phyloP scores from a whole-genome alignment of 768 basidiomycete genomes.

The Pholiota microspora region DNA sequence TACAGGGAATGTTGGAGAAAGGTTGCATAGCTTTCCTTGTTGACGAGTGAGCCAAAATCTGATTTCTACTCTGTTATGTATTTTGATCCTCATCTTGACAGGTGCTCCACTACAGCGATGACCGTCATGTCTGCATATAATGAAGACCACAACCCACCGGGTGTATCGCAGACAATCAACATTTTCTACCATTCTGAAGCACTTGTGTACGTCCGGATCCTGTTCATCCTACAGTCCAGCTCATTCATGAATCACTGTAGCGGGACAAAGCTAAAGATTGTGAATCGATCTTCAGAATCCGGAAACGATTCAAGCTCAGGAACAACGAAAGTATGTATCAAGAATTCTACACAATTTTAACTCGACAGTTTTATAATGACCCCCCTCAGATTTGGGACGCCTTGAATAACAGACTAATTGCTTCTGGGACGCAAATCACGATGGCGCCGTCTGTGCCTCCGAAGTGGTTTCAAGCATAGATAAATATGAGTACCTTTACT shows the following conservation, averaged over 20 bases:
- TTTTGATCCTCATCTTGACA: slow-evolving; percentile 14
- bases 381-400: slow-evolving; percentile 39
- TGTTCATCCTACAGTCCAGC: background rate
- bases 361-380: background rate
- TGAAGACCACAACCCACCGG: slow-evolving; percentile 25
- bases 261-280: slow-evolving; percentile 40
- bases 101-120: slow-evolving; percentile 41
- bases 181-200: slow-evolving; percentile 43
- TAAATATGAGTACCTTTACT: no score
- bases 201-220: slow-evolving; percentile 27
- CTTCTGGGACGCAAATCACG: slow-evolving; percentile 39
- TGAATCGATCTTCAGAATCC: slow-evolving; percentile 34
- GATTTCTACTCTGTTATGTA: background rate
- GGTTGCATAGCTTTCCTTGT: slow-evolving; percentile 43
- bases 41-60: slow-evolving; percentile 38
- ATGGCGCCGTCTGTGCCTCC: slow-evolving; percentile 30
- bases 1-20: slow-evolving; percentile 33
- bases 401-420: slow-evolving; percentile 35
- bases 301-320: slow-evolving; percentile 28
- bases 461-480: slow-evolving; percentile 6
- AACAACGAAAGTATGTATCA: slow-evolving; percentile 38
- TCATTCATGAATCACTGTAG: background rate
- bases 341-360: background rate
- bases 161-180: slow-evolving; percentile 47
- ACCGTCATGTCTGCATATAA: slow-evolving; percentile 30